Percentiles rank a stretch among this genome's conserved stretches.
Conservation (phyloP, 345 rosid species). For the Chamaenerion angustifolium region DNA sequence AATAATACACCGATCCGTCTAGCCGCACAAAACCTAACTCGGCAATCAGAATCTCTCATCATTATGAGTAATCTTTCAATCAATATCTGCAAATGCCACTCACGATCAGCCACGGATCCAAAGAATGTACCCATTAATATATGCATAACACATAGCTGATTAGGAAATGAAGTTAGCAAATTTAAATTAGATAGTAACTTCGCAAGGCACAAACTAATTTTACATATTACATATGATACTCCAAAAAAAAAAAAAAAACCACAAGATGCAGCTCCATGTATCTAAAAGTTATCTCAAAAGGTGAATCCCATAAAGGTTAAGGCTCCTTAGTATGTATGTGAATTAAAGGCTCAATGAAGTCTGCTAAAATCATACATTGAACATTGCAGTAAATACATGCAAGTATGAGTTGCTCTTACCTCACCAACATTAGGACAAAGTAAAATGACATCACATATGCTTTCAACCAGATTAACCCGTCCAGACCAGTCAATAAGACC, state of each 20-base stretch:
- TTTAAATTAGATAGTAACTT: no score
- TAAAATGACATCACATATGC: slow-evolving; percentile 57
- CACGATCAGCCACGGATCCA: neutral
- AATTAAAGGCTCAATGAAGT: no score
- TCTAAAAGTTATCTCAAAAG: no score
- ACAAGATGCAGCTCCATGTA: no score
- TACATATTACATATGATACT: no score
- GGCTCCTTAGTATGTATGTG: no score
- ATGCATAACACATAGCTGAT: neutral
- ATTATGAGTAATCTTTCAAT: slow-evolving; percentile 52
- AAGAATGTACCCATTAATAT: neutral
- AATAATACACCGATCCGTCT: slow-evolving; percentile 67
- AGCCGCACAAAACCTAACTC: slow-evolving; percentile 63
- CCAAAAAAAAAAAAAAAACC: no score
- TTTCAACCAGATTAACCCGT: slow-evolving; percentile 57
- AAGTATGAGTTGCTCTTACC: slow-evolving; percentile 24
- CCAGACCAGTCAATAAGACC: slow-evolving; percentile 80
- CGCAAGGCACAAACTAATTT: no score
- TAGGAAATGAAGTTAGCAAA: neutral
- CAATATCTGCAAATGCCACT: slow-evolving; percentile 38
- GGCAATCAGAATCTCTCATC: slow-evolving; percentile 78
- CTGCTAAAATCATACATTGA: no score
- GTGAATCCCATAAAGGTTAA: no score
- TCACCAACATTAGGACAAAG: slow-evolving; percentile 68
- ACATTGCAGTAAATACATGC: no score